These are phyloP conservation scores for Cytospora paraplurivora DNA, from an alignment of 2,329 filamentous ascomycete species.

Conservation along the genomic window DNA sequence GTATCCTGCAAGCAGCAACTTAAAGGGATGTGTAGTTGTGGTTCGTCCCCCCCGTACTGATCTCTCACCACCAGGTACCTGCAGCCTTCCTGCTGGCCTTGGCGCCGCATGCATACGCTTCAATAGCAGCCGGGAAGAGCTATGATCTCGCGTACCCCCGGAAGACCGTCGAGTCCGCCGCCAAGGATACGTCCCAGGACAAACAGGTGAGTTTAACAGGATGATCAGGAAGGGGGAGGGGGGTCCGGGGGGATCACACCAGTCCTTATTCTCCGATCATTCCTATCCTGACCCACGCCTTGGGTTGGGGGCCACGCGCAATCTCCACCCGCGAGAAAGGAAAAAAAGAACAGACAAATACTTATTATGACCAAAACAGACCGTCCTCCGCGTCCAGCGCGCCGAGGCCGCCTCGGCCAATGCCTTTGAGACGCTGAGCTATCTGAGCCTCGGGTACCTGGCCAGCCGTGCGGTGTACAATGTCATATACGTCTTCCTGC, in stretches of 20 bases:
- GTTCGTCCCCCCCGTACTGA: background rate
- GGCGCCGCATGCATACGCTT: constrained; percentile 41
- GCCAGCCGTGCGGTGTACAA: constrained; percentile 45
- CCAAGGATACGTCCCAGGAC: constrained; percentile 38
- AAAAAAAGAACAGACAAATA: background rate
- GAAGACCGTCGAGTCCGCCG: constrained; percentile 36
- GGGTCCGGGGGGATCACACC: too few species aligned
- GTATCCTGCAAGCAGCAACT: background rate
- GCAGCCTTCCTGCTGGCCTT: constrained; percentile 42
- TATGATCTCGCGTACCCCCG: constrained; percentile 46
- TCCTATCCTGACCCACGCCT: too few species aligned
- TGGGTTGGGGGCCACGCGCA: too few species aligned
- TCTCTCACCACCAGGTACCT: constrained; percentile 42
- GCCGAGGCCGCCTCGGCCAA: constrained; percentile 41
- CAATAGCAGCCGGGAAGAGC: constrained; percentile 35
- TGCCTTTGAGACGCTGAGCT: constrained; percentile 49
- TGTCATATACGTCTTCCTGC: constrained; percentile 46
- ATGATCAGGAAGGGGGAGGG: too few species aligned
- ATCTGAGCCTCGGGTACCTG: constrained; percentile 44
- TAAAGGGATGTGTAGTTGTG: too few species aligned
- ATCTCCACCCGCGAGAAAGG: too few species aligned
- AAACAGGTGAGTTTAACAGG: constrained; percentile 31
- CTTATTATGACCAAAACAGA: constrained; percentile 17
- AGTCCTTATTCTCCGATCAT: background rate
- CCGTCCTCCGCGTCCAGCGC: constrained; percentile 33